phyloP scores from a whole-genome alignment of 2,329 filamentous ascomycete genomes.

The Aspergillus terreus region DNA sequence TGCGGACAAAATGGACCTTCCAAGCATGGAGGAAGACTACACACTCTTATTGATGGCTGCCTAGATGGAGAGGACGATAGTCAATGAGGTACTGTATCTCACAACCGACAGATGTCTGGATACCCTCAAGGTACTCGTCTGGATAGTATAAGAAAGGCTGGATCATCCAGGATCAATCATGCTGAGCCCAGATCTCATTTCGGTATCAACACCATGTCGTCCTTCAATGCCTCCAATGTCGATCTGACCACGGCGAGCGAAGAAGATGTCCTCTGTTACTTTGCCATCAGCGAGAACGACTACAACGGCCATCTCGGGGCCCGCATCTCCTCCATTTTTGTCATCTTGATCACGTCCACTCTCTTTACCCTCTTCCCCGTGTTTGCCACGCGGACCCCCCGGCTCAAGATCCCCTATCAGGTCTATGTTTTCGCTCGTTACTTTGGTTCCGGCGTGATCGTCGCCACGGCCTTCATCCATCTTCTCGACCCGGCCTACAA shows the following conservation, averaged over 20 bases:
- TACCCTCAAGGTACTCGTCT: conserved; percentile 5
- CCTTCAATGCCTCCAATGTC: conserved; percentile 41
- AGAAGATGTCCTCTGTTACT: conserved; percentile 49
- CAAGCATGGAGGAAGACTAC: no score
- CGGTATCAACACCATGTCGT: conserved; percentile 11
- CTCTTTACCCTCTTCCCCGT: conserved; percentile 46
- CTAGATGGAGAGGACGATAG: no score
- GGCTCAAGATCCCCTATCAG: conserved; percentile 39
- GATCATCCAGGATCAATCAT: no score
- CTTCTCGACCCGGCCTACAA: conserved; percentile 44
- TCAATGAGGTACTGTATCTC: no score
- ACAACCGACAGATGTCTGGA: not conserved
- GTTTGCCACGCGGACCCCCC: conserved; percentile 37
- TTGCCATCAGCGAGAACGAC: conserved; percentile 46
- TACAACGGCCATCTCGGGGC: conserved; percentile 51
- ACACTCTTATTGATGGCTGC: no score
- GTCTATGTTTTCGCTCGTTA: conserved; percentile 47
- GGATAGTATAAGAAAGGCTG: not conserved
- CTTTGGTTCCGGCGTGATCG: conserved; percentile 47
- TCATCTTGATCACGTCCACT: conserved; percentile 42
- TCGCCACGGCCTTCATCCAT: conserved; percentile 48
- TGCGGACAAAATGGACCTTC: no score
- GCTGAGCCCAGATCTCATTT: not conserved
- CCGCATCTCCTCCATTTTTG: conserved; percentile 44
- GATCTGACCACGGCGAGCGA: conserved; percentile 43